Conservation (phyloP, 139 green algal genomes). For the Edaphochlamys debaryana region DNA sequence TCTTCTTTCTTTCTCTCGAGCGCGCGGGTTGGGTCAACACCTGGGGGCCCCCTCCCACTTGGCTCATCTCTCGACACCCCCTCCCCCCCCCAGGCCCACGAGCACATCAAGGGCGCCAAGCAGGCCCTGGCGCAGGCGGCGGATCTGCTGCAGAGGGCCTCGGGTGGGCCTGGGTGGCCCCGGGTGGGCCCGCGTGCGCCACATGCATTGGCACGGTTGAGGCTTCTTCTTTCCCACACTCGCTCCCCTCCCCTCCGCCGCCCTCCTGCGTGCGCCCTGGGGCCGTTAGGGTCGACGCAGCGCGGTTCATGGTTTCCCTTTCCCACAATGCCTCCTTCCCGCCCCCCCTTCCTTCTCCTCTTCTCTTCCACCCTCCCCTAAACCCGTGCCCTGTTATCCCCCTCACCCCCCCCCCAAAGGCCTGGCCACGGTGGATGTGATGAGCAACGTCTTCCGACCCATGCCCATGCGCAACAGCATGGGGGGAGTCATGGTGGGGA, state of each 20-base stretch:
- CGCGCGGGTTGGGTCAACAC: too few species aligned
- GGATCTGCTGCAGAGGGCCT: neutral
- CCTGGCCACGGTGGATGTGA: slow-evolving; percentile 3
- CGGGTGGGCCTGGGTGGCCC: too few species aligned
- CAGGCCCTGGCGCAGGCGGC: neutral
- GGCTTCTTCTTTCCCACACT: too few species aligned
- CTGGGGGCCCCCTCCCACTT: too few species aligned
- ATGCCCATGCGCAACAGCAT: neutral
- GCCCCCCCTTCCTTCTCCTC: neutral
- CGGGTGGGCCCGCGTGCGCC: too few species aligned
- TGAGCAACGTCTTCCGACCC: neutral
- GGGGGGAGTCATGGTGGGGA: neutral
- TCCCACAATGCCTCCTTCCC: neutral
- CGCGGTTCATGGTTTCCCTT: neutral
- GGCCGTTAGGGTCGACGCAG: too few species aligned
- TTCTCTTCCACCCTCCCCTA: neutral
- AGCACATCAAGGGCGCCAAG: neutral
- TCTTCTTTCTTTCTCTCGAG: too few species aligned
- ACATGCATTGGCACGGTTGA: too few species aligned
- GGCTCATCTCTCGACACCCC: too few species aligned
- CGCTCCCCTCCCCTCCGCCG: too few species aligned
- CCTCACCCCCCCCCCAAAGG: neutral
- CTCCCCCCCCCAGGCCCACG: too few species aligned
- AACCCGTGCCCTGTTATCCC: neutral
- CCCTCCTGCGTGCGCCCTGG: too few species aligned